Base-by-base conservation (phyloP, 768 basidiomycete genomes). In the Hirschioporus abietinus region DNA sequence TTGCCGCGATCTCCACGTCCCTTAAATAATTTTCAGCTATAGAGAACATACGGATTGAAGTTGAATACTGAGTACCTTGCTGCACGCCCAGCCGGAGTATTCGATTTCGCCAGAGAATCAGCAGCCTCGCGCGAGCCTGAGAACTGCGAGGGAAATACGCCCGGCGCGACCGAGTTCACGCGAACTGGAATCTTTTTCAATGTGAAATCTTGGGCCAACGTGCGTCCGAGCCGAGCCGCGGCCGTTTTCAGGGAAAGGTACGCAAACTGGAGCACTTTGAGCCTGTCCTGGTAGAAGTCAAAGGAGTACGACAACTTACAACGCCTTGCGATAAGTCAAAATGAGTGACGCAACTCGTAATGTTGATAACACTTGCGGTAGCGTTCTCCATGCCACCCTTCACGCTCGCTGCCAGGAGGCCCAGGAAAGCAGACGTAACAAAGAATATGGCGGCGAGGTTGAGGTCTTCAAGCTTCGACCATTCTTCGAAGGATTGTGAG, bases 1-100 rank as follows among this genome's bases (percentile, higher is more conserved):
- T 90, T 9, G 89, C 92, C 7, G 89, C 91, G 77, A 92, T 87
- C 73, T 93, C 92, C 67, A 83, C 80, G 0, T 82, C 85, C 58
- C 91, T 92, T 64, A 12, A 52, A 58, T 35, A 64, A 57, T 24
- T 64, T 68, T 59, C 23, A 30, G 24, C 60, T 26, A 35, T 23
- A 24, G n/a, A 68, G 23, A 30, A 27, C n/a, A n/a, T 12, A 17
- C 9, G 20, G 12, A 17, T n/a, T 62, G 7, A 52, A 35, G 1
- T 5, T 63, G n/a, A 23, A 25, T 63, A 64, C 18, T n/a, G 84
- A 88, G 78, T 68, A 91, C 90, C 80, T 82, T 79, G 92, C 92
- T 30, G 86, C 76, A 30, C 90, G 79, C 65, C 77, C 78, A 6
- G 85, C 83, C 2, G 91, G 92, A 1, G 91, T 80, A 7, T 88